Base-by-base conservation (phyloP, 129 eudicot species). In the Pulicaria dysenterica region DNA sequence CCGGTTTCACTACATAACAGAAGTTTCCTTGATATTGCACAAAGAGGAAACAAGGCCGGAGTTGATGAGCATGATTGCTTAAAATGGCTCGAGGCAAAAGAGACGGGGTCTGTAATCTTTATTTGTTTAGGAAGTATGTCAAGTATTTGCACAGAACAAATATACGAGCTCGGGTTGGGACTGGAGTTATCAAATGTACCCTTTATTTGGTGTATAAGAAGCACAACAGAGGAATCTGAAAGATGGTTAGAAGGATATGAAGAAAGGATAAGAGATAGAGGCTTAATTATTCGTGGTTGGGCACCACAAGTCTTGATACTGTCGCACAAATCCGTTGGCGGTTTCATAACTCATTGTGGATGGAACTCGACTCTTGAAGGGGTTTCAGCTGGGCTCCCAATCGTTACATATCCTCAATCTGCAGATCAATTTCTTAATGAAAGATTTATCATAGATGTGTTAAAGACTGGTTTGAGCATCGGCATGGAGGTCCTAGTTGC, bases 361-460 rank as follows among this genome's bases (percentile, higher is more conserved):
- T 91, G 97, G 97, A 91, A 91, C 76, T 90, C 94, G 77, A 83
- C 84, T 9, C 77, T 87, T 2, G 95, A 90, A 77, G 91, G 89
- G 17, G 59, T 85, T 5, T 51, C 81, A 7, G 83, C 85, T 0
- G 95, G 95, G n/a, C 51, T 87, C 56, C 97, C 94, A 12, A 77
- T 91, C 86, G 78, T 86, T 50, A 83, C 95, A 5, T 91, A 82
- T 82, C 95, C 95, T 0, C 50, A 47, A 2, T 83, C 70, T 14
- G 85, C 87, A 3, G 91, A 88, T 73, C 95, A 88, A 39, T 88
- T 85, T 66, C 12, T 73, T 3, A 88, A 88, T 36, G 88, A 88
- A 74, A 71, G 78, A 73, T 73, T 88, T 12, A 66, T 88, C 2
- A 64, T 83, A 59, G 66, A 83, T 9, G 74, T 83, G 5, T 48